These are phyloP conservation scores for Alisma plantagoaquatica DNA, from an alignment of 106 monocot genomes.

Conservation along the genomic window DNA sequence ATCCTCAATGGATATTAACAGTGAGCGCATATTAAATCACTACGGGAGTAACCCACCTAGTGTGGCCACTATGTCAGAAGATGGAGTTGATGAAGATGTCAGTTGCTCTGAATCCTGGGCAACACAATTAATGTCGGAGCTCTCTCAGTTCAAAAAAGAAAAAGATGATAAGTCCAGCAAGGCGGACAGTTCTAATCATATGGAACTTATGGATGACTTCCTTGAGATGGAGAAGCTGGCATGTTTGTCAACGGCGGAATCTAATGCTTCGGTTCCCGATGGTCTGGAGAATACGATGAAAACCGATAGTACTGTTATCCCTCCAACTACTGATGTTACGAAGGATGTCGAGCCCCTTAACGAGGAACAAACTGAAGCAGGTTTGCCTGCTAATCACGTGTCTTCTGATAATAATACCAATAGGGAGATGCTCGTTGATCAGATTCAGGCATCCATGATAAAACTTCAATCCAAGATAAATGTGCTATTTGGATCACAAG, in stretches of 20 bases:
- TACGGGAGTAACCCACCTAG: constrained; percentile 18
- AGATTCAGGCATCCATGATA: constrained; percentile 7
- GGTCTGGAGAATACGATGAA: constrained; percentile 1
- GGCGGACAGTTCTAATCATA: constrained; percentile 5
- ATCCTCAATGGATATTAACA: not conserved
- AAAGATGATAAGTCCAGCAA: constrained; percentile 18
- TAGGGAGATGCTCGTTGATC: not conserved
- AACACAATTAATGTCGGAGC: constrained; percentile 17
- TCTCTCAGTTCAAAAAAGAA: constrained; percentile 16
- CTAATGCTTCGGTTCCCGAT: constrained; percentile 8
- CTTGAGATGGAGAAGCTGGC: constrained; percentile 26
- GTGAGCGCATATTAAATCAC: constrained; percentile 8
- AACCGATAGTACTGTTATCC: not conserved
- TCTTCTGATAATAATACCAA: not conserved
- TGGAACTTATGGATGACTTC: constrained; percentile 30
- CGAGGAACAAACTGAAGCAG: not conserved
- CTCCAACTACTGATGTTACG: not conserved
- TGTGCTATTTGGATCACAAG: constrained; percentile 20
- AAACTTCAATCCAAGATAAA: constrained; percentile 40
- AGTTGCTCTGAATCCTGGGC: constrained; percentile 21
- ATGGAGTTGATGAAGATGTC: constrained; percentile 21
- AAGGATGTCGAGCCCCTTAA: constrained; percentile 1
- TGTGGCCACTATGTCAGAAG: constrained; percentile 23
- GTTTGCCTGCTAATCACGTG: not conserved
- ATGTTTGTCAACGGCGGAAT: constrained; percentile 33